A percentile compares a stretch with the other conserved stretches of the same genome.
Conservation (phyloP, 2,329 filamentous ascomycete species). For the Microdochium paspali region DNA sequence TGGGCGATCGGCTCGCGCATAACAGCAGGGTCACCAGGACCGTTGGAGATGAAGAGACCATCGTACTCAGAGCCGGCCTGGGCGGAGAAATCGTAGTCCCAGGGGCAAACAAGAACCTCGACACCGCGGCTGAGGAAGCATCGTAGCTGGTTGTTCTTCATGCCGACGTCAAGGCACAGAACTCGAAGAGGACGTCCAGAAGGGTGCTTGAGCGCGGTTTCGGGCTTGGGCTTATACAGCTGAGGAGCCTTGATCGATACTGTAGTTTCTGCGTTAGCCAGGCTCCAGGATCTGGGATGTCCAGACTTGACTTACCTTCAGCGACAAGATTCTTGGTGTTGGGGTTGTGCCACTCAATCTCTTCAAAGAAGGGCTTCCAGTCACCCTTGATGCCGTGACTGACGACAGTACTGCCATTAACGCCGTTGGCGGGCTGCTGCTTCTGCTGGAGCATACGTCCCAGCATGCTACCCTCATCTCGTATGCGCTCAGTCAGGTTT, state of each 20-base stretch:
- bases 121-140: slow-evolving; percentile 87
- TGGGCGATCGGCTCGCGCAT: slow-evolving; percentile 73
- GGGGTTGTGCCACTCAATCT: slow-evolving; percentile 81
- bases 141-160: slow-evolving; percentile 96
- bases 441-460: slow-evolving; percentile 78
- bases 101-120: slow-evolving; percentile 89
- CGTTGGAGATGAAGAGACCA: slow-evolving; percentile 95
- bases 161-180: slow-evolving; percentile 88
- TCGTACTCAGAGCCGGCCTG: slow-evolving; percentile 80
- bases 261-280: slow-evolving; percentile 25
- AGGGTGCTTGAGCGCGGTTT: slow-evolving; percentile 70
- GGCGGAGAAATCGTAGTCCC: slow-evolving; percentile 83
- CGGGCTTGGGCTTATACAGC: slow-evolving; percentile 68
- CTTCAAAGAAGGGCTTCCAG: slow-evolving; percentile 58
- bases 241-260: slow-evolving; percentile 85
- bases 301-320: slow-evolving; percentile 64
- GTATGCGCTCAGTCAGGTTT: slow-evolving; percentile 86
- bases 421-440: slow-evolving; percentile 23
- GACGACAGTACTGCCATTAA: slow-evolving; percentile 24
- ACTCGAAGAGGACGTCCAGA: slow-evolving; percentile 82
- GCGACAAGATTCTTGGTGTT: slow-evolving; percentile 89
- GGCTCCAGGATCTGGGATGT: slow-evolving; percentile 1
- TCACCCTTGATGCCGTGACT: slow-evolving; percentile 26
- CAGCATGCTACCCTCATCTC: slow-evolving; percentile 92
- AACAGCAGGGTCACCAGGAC: slow-evolving; percentile 87